These are phyloP conservation scores for Cicer pinnatifidum DNA, from an alignment of 306 rosid genomes.

Conservation along the genomic window DNA sequence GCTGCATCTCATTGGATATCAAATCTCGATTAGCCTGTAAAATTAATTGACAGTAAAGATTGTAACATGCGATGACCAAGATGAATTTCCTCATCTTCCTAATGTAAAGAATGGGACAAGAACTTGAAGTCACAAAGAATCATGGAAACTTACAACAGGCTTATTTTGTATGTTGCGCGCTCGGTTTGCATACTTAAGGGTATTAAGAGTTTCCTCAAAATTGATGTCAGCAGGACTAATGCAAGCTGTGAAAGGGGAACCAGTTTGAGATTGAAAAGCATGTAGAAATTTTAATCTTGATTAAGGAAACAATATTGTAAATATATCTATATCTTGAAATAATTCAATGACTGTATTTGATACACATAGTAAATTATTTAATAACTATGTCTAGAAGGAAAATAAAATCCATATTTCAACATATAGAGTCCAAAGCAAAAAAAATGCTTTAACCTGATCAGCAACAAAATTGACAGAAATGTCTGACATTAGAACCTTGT, in stretches of 20 bases:
- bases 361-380: conserved; percentile 25
- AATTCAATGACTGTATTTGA: conserved; percentile 3
- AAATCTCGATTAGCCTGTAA: conserved; percentile 79
- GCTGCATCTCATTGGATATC: conserved; percentile 79
- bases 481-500: conserved; percentile 25
- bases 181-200: conserved; percentile 89
- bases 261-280: conserved; percentile 46
- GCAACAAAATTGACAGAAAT: conserved; percentile 30
- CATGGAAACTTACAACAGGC: conserved; percentile 71
- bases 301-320: conserved; percentile 23
- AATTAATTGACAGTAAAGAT: conserved; percentile 35
- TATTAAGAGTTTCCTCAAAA: conserved; percentile 79
- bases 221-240: conserved; percentile 86
- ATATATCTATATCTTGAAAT: conserved; percentile 5
- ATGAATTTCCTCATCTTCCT: conserved; percentile 25
- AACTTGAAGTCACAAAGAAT: conserved; percentile 31
- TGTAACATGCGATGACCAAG: conserved; percentile 33
- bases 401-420: not conserved
- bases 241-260: conserved; percentile 64
- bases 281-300: conserved; percentile 33
- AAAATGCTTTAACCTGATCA: conserved; percentile 24
- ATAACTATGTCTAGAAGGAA: conserved; percentile 28
- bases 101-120: conserved; percentile 27
- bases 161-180: conserved; percentile 92
- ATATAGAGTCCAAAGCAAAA: conserved; percentile 16